These are phyloP conservation scores for Naganishia vishniacii DNA, from an alignment of 768 basidiomycete species.

Conservation along the genomic window DNA sequence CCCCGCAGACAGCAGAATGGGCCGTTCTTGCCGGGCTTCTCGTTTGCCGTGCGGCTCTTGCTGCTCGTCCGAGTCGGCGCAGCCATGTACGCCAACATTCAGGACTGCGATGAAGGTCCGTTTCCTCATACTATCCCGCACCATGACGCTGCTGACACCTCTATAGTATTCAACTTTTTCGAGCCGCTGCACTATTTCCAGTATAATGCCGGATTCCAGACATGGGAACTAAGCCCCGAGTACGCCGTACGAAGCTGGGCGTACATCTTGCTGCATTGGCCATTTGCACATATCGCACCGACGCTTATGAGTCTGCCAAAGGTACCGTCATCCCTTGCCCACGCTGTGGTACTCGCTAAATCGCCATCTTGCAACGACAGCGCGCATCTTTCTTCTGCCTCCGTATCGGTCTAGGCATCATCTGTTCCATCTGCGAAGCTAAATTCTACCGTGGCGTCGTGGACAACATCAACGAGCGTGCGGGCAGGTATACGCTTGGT, in stretches of 20 bases:
- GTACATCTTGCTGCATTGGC: slow-evolving; percentile 73
- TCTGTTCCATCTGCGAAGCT: slow-evolving; percentile 72
- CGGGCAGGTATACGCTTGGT: slow-evolving; percentile 90
- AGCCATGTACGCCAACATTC: slow-evolving; percentile 92
- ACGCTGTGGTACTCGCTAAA: no score
- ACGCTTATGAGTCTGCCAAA: slow-evolving; percentile 56
- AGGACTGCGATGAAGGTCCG: slow-evolving; percentile 94
- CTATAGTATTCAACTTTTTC: slow-evolving; percentile 94
- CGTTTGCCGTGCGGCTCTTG: slow-evolving; percentile 74
- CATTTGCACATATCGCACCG: slow-evolving; percentile 56
- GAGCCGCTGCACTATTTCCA: slow-evolving; percentile 91
- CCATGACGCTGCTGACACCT: slow-evolving; percentile 11
- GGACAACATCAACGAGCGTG: slow-evolving; percentile 75
- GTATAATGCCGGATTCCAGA: slow-evolving; percentile 84
- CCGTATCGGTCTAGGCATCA: slow-evolving; percentile 67
- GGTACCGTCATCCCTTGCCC: slow-evolving; percentile 52
- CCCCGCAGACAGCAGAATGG: slow-evolving; percentile 44
- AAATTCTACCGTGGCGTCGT: slow-evolving; percentile 74
- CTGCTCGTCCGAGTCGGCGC: slow-evolving; percentile 70
- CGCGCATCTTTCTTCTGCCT: slow-evolving; percentile 82
- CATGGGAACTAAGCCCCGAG: slow-evolving; percentile 89
- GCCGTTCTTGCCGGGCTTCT: slow-evolving; percentile 81
- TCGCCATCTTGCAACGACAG: no score
- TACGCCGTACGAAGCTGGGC: slow-evolving; percentile 94
- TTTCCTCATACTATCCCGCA: slow-evolving; percentile 16